Conservation (phyloP, 2,329 filamentous ascomycete genomes). For the Scorias spongiosa region DNA sequence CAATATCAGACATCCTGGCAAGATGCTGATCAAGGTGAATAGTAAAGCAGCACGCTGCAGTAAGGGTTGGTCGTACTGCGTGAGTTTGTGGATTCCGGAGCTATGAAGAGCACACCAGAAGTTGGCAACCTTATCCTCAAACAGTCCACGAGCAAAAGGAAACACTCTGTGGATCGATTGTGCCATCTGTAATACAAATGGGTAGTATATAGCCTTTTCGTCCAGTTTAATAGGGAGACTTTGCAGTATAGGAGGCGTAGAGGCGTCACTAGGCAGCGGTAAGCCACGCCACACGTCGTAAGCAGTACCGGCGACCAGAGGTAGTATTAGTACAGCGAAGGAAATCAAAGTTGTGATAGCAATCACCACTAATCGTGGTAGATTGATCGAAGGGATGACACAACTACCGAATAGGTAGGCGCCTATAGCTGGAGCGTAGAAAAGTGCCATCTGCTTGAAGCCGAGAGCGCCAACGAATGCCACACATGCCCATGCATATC, state of each 20-base stretch:
- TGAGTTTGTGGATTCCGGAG: slow-evolving; percentile 58
- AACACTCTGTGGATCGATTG: slow-evolving; percentile 90
- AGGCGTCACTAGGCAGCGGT: slow-evolving; percentile 35
- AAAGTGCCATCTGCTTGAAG: slow-evolving; percentile 98
- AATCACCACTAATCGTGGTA: slow-evolving; percentile 57
- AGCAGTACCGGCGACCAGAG: slow-evolving; percentile 56
- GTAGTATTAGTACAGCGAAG: slow-evolving; percentile 61
- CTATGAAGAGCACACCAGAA: slow-evolving; percentile 92
- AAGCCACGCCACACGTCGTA: slow-evolving; percentile 54
- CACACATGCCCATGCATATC: slow-evolving; percentile 74
- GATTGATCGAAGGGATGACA: slow-evolving; percentile 55
- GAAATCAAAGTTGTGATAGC: slow-evolving; percentile 55
- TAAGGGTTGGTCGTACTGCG: slow-evolving; percentile 51
- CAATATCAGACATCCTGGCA: slow-evolving; percentile 64
- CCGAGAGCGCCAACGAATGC: slow-evolving; percentile 91
- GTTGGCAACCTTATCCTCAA: slow-evolving; percentile 98
- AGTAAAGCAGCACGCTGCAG: slow-evolving; percentile 64
- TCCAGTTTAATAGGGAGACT: slow-evolving; percentile 42
- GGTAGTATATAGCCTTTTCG: slow-evolving; percentile 54
- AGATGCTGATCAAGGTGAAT: slow-evolving; percentile 60
- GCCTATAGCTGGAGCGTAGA: slow-evolving; percentile 88
- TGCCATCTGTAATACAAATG: slow-evolving; percentile 58
- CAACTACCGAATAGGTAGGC: slow-evolving; percentile 81
- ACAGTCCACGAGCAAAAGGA: slow-evolving; percentile 85
- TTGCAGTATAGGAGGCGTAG: slow-evolving; percentile 36